phyloP scores from a whole-genome alignment of 2,329 filamentous ascomycete species.

The Venturia asperata region DNA sequence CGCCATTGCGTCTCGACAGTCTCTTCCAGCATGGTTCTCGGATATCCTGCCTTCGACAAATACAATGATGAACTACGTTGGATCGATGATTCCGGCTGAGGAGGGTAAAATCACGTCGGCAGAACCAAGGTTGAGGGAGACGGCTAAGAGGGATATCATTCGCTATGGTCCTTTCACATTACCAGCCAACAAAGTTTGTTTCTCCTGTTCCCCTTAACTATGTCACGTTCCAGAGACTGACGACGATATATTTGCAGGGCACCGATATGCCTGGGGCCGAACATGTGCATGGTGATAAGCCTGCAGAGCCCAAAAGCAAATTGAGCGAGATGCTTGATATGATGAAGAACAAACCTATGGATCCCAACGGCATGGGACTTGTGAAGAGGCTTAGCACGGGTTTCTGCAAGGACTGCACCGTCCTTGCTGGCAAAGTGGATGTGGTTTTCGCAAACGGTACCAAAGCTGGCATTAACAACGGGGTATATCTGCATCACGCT shows the following conservation, averaged over 20 bases:
- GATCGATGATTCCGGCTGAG: background rate
- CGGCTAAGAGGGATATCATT: slow-evolving; percentile 7
- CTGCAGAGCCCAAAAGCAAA: background rate
- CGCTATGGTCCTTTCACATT: slow-evolving; percentile 15
- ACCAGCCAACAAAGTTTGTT: slow-evolving; percentile 2
- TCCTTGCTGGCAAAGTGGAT: slow-evolving; percentile 4
- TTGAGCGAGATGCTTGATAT: background rate
- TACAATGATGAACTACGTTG: background rate
- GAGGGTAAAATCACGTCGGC: background rate
- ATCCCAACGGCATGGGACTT: slow-evolving; percentile 9
- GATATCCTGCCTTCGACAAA: background rate
- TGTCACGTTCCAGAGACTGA: background rate
- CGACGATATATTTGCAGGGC: background rate
- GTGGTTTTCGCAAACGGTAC: slow-evolving; percentile 17
- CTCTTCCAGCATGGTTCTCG: background rate
- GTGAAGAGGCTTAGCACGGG: slow-evolving; percentile 8
- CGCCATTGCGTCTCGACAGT: background rate
- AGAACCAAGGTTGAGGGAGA: background rate
- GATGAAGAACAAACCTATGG: slow-evolving; percentile 13
- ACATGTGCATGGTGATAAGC: slow-evolving; percentile 1
- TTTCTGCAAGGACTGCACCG: slow-evolving; percentile 16
- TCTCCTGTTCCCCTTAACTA: background rate
- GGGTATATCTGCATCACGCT: slow-evolving; percentile 17
- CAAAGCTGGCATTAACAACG: background rate
- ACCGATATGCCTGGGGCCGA: background rate